phyloP scores from a whole-genome alignment of 352 stramenopile species.

The Globisporangium spinosum region DNA sequence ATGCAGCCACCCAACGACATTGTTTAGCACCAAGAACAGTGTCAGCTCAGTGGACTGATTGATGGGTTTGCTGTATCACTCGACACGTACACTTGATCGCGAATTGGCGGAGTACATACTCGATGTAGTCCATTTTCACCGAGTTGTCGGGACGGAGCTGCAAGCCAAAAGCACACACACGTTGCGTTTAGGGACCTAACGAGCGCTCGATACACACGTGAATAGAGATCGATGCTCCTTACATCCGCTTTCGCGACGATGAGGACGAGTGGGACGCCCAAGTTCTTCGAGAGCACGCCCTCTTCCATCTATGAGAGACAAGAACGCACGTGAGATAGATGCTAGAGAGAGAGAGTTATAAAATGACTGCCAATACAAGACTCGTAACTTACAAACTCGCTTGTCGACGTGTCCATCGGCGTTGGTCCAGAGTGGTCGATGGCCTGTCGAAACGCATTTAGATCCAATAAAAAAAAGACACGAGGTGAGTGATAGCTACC shows the following conservation, averaged over 20 bases:
- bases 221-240: slow-evolving; percentile 14
- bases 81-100: slow-evolving; percentile 63
- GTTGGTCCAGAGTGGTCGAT: slow-evolving; percentile 49
- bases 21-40: neutral
- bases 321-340: neutral
- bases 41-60: neutral
- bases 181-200: neutral
- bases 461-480: neutral
- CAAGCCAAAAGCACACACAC: neutral
- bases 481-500: neutral
- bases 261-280: slow-evolving; percentile 69
- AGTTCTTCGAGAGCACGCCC: slow-evolving; percentile 73
- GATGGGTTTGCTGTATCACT: neutral
- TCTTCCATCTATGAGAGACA: slow-evolving; percentile 51
- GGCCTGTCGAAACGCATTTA: slow-evolving; percentile 25
- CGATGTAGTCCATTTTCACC: slow-evolving; percentile 83
- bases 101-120: slow-evolving; percentile 76
- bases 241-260: slow-evolving; percentile 80
- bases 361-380: neutral
- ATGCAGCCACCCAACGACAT: neutral
- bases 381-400: slow-evolving; percentile 56
- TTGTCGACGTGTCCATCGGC: slow-evolving; percentile 53
- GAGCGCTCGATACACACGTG: neutral
- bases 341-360: neutral
- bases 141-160: slow-evolving; percentile 75